These are phyloP conservation scores for Boletus tomentosulus DNA, from an alignment of 768 basidiomycete species.

Conservation along the genomic window DNA sequence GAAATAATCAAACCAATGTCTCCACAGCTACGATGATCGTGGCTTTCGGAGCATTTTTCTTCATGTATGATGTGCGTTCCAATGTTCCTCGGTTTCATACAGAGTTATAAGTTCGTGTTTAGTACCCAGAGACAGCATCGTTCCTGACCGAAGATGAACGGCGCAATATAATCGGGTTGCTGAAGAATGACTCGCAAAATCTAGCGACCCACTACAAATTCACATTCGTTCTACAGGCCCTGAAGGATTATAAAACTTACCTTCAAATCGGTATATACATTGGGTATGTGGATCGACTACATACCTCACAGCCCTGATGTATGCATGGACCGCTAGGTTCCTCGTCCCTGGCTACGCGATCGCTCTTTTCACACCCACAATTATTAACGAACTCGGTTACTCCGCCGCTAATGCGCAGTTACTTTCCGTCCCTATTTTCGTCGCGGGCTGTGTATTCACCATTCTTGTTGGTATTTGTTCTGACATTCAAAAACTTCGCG, in stretches of 20 bases:
- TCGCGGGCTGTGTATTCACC: slow-evolving; percentile 42
- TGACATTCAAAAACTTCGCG: slow-evolving; percentile 40
- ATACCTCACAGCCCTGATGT: slow-evolving; percentile 4
- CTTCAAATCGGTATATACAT: slow-evolving; percentile 36
- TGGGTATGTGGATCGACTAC: slow-evolving; percentile 30
- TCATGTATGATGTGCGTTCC: slow-evolving; percentile 47
- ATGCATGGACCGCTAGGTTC: slow-evolving; percentile 25
- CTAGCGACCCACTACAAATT: slow-evolving; percentile 43
- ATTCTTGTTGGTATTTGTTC: slow-evolving; percentile 40
- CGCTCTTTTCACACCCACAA: slow-evolving; percentile 50
- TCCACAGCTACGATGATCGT: slow-evolving; percentile 17
- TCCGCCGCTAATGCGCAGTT: slow-evolving; percentile 47
- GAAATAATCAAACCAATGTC: background rate
- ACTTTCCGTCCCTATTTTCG: slow-evolving; percentile 49
- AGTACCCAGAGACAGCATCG: slow-evolving; percentile 57
- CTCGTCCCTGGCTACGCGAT: slow-evolving; percentile 46
- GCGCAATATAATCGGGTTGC: slow-evolving; percentile 33
- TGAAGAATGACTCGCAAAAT: slow-evolving; percentile 43
- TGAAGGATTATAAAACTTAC: slow-evolving; percentile 43
- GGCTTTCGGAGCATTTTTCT: slow-evolving; percentile 37
- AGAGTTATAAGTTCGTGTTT: background rate
- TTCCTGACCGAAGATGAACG: slow-evolving; percentile 49
- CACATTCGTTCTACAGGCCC: slow-evolving; percentile 46
- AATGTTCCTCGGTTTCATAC: background rate
- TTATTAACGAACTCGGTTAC: slow-evolving; percentile 48